Percentiles rank a stretch among this genome's conserved stretches.
These are phyloP conservation scores for Ulmus americana DNA, from an alignment of 331 rosid genomes.

Conservation along the genomic window DNA sequence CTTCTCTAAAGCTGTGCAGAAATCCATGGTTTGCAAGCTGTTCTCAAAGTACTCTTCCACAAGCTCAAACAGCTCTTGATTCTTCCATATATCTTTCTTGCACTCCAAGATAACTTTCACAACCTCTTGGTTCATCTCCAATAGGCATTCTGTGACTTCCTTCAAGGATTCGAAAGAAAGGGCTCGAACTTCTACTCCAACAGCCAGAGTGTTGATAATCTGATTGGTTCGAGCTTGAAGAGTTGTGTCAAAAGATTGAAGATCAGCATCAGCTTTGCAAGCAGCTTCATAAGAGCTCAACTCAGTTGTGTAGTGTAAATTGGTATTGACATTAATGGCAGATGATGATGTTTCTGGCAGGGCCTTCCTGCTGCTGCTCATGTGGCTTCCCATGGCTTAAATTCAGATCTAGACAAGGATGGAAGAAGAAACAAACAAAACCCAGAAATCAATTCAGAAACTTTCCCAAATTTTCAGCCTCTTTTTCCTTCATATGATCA, in stretches of 20 bases:
- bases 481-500: neutral
- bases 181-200: slow-evolving; percentile 75
- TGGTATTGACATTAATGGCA: slow-evolving; percentile 29
- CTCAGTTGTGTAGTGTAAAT: slow-evolving; percentile 51
- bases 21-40: slow-evolving; percentile 79
- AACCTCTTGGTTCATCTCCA: slow-evolving; percentile 95
- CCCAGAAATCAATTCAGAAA: slow-evolving; percentile 27
- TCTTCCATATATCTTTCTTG: slow-evolving; percentile 94
- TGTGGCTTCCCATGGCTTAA: slow-evolving; percentile 65
- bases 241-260: slow-evolving; percentile 57
- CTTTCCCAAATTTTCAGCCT: slow-evolving; percentile 11
- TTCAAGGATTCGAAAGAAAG: slow-evolving; percentile 75
- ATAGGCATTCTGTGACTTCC: slow-evolving; percentile 68
- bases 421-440: slow-evolving; percentile 7
- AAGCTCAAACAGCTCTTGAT: slow-evolving; percentile 70
- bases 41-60: slow-evolving; percentile 91
- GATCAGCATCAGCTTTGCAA: slow-evolving; percentile 57
- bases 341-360: slow-evolving; percentile 29
- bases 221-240: slow-evolving; percentile 69
- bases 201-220: slow-evolving; percentile 67
- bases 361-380: slow-evolving; percentile 51
- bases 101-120: slow-evolving; percentile 81
- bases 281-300: slow-evolving; percentile 71
- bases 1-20: slow-evolving; percentile 78
- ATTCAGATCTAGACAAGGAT: slow-evolving; percentile 23